Base-by-base conservation (phyloP, 2,329 filamentous ascomycete genomes). In the Emmonsiellopsis sp. region DNA sequence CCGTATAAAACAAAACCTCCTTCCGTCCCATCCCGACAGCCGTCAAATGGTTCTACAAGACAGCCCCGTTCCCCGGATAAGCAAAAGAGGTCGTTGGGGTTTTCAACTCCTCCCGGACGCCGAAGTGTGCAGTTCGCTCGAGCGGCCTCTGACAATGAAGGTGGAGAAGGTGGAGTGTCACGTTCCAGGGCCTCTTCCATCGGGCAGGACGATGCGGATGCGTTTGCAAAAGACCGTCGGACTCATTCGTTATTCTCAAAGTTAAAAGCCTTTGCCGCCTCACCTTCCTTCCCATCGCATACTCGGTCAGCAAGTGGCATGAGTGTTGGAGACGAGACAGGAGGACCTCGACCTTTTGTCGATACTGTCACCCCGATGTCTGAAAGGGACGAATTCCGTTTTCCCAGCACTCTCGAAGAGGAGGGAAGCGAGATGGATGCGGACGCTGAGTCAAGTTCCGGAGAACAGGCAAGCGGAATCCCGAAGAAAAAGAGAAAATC, bases 361-460 rank as follows among this genome's bases (percentile, higher is more conserved):
- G 73, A 71, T 15, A 44, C 70, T 16, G 64, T 72, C 20, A 76
- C 75, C 0, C 76, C 77, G 5, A 68, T 68, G 13, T 74, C 74
- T n/a, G 76, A 79, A 62, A 69, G 73, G 56, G 73, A 72, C 31
- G 71, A 73, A 32, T 72, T 76, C 46, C 73, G 75, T 54, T 74
- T 82, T 58, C 79, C 79, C 8, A 74, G 78, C 16, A 81, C 77
- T 1, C 67, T 83, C 53, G 69, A 73, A 42, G 79, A 81, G 58
- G 77, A 79, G 54, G 83, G 81, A 16, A 87, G 83, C 66, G 88
- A 91, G 67, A 82, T 77, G 11, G 85, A 87, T 63, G 84, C 86
- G 0, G 89, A 93, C 67, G 88, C 85, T 1, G 91, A 95, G 66
- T 89, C 93, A 65, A 95, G 89, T 44, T 87, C 84, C 0, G 89